Conservation (phyloP, 495 filamentous ascomycete species). For the Xylaria acuta region DNA sequence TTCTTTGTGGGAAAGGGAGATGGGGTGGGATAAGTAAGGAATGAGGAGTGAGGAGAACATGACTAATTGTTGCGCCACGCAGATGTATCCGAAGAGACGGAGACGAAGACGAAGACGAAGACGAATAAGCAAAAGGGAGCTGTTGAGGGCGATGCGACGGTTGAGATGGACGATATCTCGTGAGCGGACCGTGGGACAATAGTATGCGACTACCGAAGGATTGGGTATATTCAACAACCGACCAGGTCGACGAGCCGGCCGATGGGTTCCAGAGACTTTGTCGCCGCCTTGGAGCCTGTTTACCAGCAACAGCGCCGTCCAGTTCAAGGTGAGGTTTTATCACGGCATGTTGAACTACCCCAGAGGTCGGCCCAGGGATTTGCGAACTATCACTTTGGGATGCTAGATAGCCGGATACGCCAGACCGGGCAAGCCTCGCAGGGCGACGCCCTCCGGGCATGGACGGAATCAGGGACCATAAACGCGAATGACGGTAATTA, state of each 20-base stretch:
- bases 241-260: background rate
- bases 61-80: background rate
- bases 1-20: background rate
- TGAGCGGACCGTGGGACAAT: conserved; percentile 5
- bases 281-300: background rate
- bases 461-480: background rate
- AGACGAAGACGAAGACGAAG: background rate
- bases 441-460: background rate
- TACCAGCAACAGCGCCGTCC: no score
- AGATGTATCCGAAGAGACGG: conserved; percentile 29
- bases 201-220: no score
- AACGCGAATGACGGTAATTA: background rate
- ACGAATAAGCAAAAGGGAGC: background rate
- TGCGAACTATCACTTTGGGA: background rate
- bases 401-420: background rate
- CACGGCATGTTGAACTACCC: background rate
- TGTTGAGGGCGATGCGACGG: conserved; percentile 28
- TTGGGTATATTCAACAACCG: background rate
- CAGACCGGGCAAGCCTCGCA: background rate
- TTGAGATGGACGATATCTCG: conserved; percentile 35
- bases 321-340: no score
- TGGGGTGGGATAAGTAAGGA: no score
- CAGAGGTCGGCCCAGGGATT: background rate
- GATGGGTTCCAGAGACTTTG: background rate
- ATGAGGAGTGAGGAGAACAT: background rate